These are phyloP conservation scores for Umbelopsis vinacea DNA, from an alignment of 192 early-diverging fungal genomes.

Conservation along the genomic window DNA sequence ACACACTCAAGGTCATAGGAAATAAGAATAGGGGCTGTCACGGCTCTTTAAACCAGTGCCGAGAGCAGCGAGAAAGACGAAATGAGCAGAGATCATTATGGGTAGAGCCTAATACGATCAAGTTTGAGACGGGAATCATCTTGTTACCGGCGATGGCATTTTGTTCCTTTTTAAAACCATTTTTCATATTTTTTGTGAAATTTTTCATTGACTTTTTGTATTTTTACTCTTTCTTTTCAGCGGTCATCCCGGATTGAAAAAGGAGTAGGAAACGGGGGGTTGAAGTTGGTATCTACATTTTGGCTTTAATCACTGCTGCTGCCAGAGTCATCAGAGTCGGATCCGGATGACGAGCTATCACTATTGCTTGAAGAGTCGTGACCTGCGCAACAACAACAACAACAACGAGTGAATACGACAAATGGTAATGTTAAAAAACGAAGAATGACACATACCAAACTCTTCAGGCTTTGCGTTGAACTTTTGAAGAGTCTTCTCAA, in stretches of 20 bases:
- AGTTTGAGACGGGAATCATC: neutral
- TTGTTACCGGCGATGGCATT: neutral
- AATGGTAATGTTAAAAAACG: neutral
- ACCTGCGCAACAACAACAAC: conserved; percentile 11
- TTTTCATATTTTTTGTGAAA: conserved; percentile 17
- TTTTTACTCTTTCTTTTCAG: neutral
- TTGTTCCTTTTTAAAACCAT: neutral
- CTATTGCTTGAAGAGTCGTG: conserved; percentile 54
- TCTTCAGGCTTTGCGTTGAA: conserved; percentile 55
- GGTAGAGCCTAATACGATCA: neutral
- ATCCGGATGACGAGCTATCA: conserved; percentile 61
- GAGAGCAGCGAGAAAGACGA: conserved; percentile 1
- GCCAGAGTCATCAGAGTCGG: conserved; percentile 87
- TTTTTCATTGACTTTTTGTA: conserved; percentile 7
- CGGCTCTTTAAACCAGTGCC: neutral
- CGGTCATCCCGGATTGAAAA: neutral
- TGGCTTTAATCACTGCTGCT: conserved; percentile 70
- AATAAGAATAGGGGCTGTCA: conserved; percentile 16
- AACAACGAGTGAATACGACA: neutral
- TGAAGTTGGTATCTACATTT: conserved; percentile 29
- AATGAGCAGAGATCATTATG: neutral
- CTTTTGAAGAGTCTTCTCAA: conserved; percentile 53
- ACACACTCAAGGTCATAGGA: neutral
- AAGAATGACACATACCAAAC: conserved; percentile 27
- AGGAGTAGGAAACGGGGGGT: conserved; percentile 7